A percentile compares a stretch with the other conserved stretches of the same genome.
Conservation (phyloP, 2,329 filamentous ascomycete species). For the Aspergillus tubingensis region DNA sequence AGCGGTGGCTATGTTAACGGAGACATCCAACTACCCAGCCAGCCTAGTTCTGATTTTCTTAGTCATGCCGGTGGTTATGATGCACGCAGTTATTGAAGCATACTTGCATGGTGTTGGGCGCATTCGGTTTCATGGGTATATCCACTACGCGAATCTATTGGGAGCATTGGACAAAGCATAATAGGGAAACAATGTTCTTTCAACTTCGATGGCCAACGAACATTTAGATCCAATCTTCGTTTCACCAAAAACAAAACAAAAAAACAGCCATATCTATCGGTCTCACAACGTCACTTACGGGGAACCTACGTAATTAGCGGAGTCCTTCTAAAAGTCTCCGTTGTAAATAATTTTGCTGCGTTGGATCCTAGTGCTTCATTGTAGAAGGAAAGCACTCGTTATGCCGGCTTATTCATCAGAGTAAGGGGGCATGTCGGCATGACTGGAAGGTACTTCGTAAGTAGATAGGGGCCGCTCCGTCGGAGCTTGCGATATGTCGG, state of each 20-base stretch:
- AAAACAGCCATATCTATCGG: too few species aligned
- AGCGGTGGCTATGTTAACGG: conserved; percentile 24
- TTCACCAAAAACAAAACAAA: neutral
- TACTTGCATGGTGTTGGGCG: conserved; percentile 24
- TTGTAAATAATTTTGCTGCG: too few species aligned
- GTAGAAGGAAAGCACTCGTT: too few species aligned
- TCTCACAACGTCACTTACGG: too few species aligned
- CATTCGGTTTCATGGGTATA: conserved; percentile 11
- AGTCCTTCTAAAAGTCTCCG: too few species aligned
- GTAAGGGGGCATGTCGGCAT: too few species aligned
- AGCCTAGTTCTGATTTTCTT: conserved; percentile 18
- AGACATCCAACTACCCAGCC: conserved; percentile 21
- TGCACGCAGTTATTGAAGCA: conserved; percentile 21
- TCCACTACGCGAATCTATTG: conserved; percentile 7
- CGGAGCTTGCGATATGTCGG: neutral
- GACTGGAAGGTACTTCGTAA: neutral
- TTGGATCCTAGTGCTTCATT: too few species aligned
- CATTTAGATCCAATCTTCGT: neutral
- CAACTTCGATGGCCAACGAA: neutral
- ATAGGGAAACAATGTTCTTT: neutral
- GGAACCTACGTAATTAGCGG: too few species aligned
- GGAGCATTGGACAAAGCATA: conserved; percentile 7
- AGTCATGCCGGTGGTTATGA: conserved; percentile 15
- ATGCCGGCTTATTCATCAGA: too few species aligned
- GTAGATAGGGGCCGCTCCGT: neutral